These are phyloP conservation scores for Massarina eburnea DNA, from an alignment of 2,329 filamentous ascomycete genomes.

Conservation along the genomic window DNA sequence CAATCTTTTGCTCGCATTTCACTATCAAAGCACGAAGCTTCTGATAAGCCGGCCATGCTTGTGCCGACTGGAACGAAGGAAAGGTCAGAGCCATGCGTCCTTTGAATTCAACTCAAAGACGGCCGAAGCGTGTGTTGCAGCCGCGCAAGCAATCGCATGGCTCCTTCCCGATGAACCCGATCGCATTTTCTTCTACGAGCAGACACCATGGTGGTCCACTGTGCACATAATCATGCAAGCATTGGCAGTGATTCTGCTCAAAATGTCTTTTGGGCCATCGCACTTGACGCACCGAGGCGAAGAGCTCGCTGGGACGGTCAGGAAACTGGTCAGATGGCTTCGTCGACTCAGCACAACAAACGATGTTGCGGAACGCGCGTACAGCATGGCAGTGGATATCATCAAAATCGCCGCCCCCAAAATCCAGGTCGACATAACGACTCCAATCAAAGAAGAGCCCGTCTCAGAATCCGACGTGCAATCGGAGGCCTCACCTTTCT, in stretches of 20 bases:
- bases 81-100: conserved; percentile 32
- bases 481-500: neutral
- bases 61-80: conserved; percentile 34
- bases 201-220: conserved; percentile 44
- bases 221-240: conserved; percentile 44
- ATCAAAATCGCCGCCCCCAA: conserved; percentile 1
- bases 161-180: conserved; percentile 33
- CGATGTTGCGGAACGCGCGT: conserved; percentile 33
- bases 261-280: conserved; percentile 30
- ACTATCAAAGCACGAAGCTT: conserved; percentile 38
- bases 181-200: conserved; percentile 11
- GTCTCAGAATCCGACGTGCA: neutral
- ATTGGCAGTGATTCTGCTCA: conserved; percentile 39
- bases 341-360: conserved; percentile 27
- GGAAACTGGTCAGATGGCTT: conserved; percentile 37
- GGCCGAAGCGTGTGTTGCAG: conserved; percentile 37
- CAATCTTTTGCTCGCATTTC: conserved; percentile 21
- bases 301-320: conserved; percentile 21
- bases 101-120: conserved; percentile 30
- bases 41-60: conserved; percentile 44
- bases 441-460: conserved; percentile 5
- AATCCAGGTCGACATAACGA: conserved; percentile 1
- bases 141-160: conserved; percentile 34
- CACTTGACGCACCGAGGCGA: conserved; percentile 27
- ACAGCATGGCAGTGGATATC: conserved; percentile 15